Evolutionary conservation across 2,329 filamentous ascomycete genomes (phyloP).

Genomic region (Xylariaceae sp.): DNA sequence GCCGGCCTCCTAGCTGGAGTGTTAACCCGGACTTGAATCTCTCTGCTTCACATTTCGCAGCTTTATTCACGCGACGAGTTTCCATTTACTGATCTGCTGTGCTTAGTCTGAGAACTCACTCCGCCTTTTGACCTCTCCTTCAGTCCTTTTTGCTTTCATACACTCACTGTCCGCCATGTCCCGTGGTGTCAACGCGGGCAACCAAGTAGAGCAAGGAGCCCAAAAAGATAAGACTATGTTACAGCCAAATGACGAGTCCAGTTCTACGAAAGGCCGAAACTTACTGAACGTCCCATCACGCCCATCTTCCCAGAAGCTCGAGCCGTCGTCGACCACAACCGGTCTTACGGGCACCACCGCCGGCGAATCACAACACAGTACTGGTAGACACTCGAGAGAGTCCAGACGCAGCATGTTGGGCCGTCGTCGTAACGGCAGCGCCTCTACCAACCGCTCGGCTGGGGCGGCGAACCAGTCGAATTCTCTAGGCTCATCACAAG

Average conservation of each 20-base stretch:
- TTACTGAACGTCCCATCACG: conserved; percentile 56
- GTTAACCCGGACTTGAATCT: background rate
- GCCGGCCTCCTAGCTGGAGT: background rate
- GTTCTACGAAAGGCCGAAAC: conserved; percentile 37
- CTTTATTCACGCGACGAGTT: background rate
- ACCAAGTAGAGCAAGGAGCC: conserved; percentile 25
- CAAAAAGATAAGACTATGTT: conserved; percentile 27
- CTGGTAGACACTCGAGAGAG: conserved; percentile 59
- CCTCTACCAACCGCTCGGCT: conserved; percentile 58
- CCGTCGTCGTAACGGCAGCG: conserved; percentile 60
- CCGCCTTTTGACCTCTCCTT: conserved; percentile 11
- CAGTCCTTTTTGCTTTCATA: background rate
- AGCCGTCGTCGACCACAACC: conserved; percentile 55
- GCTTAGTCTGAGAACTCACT: conserved; percentile 4
- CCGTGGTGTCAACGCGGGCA: conserved; percentile 26
- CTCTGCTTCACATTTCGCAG: background rate
- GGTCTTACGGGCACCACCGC: conserved; percentile 56
- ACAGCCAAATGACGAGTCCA: conserved; percentile 22
- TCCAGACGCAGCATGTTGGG: conserved; percentile 60
- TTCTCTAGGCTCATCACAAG: conserved; percentile 46
- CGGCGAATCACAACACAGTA: conserved; percentile 56
- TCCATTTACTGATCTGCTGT: conserved; percentile 6
- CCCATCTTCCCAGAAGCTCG: conserved; percentile 57
- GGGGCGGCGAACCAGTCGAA: conserved; percentile 48
- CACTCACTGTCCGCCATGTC: conserved; percentile 24